Percentiles rank a stretch among this genome's conserved stretches.
These are phyloP conservation scores for Patellifolia procumbens DNA, from an alignment of 179 eudicot genomes.

Conservation along the genomic window DNA sequence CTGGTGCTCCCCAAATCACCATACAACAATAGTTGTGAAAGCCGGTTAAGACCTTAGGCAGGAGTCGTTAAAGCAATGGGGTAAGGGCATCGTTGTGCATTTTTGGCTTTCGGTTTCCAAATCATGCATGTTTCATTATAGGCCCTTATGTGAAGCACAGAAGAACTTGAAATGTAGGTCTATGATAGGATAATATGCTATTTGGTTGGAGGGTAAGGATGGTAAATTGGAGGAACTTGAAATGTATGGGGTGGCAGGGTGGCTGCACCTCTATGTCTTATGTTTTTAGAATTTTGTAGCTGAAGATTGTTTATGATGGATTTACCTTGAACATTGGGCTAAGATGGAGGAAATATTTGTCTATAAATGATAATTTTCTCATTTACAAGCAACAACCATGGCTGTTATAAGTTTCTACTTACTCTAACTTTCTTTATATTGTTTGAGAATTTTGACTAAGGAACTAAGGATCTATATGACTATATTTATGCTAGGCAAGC, in stretches of 20 bases:
- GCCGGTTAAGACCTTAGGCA: neutral
- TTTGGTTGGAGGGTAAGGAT: neutral
- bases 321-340: neutral
- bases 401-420: neutral
- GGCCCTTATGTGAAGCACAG: neutral
- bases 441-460: neutral
- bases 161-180: constrained; percentile 6
- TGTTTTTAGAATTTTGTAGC: neutral
- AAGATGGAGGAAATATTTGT: neutral
- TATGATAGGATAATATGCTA: neutral
- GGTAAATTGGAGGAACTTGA: neutral
- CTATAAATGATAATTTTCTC: neutral
- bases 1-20: too few species aligned
- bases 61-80: neutral
- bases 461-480: constrained; percentile 11
- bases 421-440: neutral
- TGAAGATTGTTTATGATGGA: neutral
- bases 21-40: too few species aligned
- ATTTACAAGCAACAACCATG: neutral
- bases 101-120: neutral
- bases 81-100: neutral
- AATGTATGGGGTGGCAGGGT: neutral
- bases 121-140: neutral
- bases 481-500: constrained; percentile 29
- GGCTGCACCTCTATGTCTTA: neutral